phyloP scores from a whole-genome alignment of 2,329 filamentous ascomycete species.

The Cordyceps javanica region DNA sequence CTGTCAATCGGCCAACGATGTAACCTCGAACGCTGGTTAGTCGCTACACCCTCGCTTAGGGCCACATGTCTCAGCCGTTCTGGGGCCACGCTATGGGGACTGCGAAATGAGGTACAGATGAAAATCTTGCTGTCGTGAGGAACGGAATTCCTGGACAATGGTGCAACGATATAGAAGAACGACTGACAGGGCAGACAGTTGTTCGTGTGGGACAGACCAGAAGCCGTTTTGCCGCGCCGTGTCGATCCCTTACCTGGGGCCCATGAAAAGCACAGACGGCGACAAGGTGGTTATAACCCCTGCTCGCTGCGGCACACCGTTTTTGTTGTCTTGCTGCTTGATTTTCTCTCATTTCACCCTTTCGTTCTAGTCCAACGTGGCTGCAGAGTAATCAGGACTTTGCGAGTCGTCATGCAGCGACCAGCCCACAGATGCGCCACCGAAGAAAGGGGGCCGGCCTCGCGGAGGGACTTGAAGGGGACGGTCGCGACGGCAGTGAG shows the following conservation, averaged over 20 bases:
- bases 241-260: not conserved
- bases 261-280: not conserved
- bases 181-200: not conserved
- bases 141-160: not conserved
- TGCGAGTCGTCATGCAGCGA: not conserved
- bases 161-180: not conserved
- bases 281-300: not conserved
- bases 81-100: not conserved
- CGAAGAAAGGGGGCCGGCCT: not conserved
- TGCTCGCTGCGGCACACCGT: conserved; percentile 1
- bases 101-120: not conserved
- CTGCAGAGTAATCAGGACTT: not conserved
- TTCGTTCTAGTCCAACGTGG: not conserved
- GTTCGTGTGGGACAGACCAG: not conserved
- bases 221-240: not conserved
- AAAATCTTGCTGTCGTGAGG: not conserved
- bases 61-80: not conserved
- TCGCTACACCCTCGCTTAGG: not conserved
- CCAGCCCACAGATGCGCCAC: not conserved
- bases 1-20: not conserved
- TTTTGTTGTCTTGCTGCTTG: conserved; percentile 4
- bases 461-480: not conserved
- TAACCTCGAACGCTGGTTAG: not conserved
- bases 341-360: not conserved
- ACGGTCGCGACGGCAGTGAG: not conserved